Conservation (phyloP, 2,329 filamentous ascomycete species). For the Botrytis cinerea region DNA sequence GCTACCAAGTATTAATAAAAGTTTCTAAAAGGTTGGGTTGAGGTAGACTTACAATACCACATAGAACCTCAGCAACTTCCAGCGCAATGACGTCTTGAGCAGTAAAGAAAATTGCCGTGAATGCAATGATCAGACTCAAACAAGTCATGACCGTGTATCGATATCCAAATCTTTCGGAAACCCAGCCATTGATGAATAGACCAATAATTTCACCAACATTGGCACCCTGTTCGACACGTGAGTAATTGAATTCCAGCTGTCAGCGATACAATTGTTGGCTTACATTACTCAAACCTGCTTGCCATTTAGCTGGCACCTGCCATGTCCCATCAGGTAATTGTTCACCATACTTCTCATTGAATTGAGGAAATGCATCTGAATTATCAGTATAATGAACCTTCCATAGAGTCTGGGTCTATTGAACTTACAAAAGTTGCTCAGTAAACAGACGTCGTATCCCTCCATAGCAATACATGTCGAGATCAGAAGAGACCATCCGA, state of each 20-base stretch:
- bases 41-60: slow-evolving; percentile 40
- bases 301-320: slow-evolving; percentile 40
- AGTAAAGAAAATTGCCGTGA: slow-evolving; percentile 54
- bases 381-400: slow-evolving; percentile 28
- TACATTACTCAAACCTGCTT: slow-evolving; percentile 38
- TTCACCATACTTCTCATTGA: slow-evolving; percentile 41
- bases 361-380: slow-evolving; percentile 43
- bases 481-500: slow-evolving; percentile 43
- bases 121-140: slow-evolving; percentile 43
- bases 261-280: not conserved
- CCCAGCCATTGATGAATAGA: slow-evolving; percentile 50
- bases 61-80: slow-evolving; percentile 51
- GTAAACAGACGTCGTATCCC: slow-evolving; percentile 45
- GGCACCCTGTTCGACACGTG: slow-evolving; percentile 29
- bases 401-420: not conserved
- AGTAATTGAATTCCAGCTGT: not conserved
- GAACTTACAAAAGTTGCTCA: slow-evolving; percentile 43
- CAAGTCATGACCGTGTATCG: slow-evolving; percentile 42
- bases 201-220: slow-evolving; percentile 47
- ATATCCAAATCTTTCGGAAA: slow-evolving; percentile 48
- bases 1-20: slow-evolving; percentile 35
- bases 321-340: slow-evolving; percentile 25
- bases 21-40: not conserved
- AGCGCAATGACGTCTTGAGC: slow-evolving; percentile 49
- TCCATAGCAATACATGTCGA: slow-evolving; percentile 48